Base-by-base conservation (phyloP, 2,329 filamentous ascomycete species). In the Dactylellina leptospora region DNA sequence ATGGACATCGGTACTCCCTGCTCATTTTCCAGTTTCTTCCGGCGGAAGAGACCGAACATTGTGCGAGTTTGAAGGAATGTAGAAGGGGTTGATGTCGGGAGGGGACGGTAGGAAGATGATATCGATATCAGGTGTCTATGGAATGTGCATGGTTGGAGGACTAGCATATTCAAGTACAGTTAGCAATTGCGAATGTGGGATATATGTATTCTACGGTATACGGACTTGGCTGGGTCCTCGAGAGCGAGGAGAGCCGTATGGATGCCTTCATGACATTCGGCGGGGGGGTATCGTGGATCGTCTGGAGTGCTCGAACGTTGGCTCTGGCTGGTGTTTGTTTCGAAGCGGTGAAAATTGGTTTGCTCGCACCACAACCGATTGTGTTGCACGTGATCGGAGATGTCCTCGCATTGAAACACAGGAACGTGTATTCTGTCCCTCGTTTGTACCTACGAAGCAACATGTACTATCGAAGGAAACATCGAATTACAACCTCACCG, bases 1-100 rank as follows among this genome's bases (percentile, higher is more conserved):
- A 84, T 81, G 38, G 68, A 72, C 28, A 64, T 27, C 20, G 68
- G 68, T 1, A 72, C 59, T 23, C 68, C 68, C 23, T 60, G 36
- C 8, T 50, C 54, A 53, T 64, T 53, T 62, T 72, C 68, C 33
- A 72, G 54, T 16, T 54, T 25, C 44, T 55, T 59, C 10, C 68
- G 68, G 30, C 68, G 68, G 38, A 64, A 72, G 68, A 72, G 36
- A 40, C 47, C 38, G 59, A 72, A 60, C 22, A 72, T 18, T 9
- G 59, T 59, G 42, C 68, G 68, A 40, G 45, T 25, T 50, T 72
- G 68, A 20, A 33, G 16, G 28, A 33, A 27, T 22, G 51, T 22
- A 16, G 51, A 40, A 13, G 22, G n/a, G 5, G 30, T n/a, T 16
- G 47, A 25, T 3, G 54, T 33, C 4, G 54, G 22, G 38, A 47